A percentile compares a stretch with the other conserved stretches of the same genome.
Conservation (phyloP, 495 filamentous ascomycete species). For the Zalerion maritima region DNA sequence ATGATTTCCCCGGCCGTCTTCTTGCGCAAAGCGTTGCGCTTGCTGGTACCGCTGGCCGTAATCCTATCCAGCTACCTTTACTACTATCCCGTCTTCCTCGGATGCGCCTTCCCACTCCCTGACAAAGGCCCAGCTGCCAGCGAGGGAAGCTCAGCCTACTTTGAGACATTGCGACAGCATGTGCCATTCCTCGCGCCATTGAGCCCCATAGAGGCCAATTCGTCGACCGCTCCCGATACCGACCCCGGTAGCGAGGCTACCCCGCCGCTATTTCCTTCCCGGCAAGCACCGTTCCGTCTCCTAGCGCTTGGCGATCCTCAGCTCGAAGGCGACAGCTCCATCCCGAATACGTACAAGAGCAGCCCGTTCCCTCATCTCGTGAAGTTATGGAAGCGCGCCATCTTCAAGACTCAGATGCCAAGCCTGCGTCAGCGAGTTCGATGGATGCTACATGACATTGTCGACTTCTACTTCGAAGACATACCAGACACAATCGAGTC, state of each 20-base stretch:
- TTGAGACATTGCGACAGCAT: constrained; percentile 37
- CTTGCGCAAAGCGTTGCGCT: constrained; percentile 44
- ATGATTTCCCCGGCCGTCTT: constrained; percentile 43
- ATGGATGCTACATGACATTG: constrained; percentile 33
- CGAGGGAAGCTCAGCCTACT: constrained; percentile 17
- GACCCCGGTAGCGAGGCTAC: constrained; percentile 3
- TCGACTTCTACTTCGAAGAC: constrained; percentile 44
- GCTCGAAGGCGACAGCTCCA: constrained; percentile 80
- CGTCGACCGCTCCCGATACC: constrained; percentile 7
- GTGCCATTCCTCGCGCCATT: constrained; percentile 11
- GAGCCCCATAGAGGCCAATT: not conserved
- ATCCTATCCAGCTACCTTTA: constrained; percentile 65
- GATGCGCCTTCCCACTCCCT: constrained; percentile 67
- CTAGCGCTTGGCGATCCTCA: constrained; percentile 89
- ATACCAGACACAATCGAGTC: constrained; percentile 45
- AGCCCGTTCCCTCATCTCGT: constrained; percentile 43
- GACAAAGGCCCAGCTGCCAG: constrained; percentile 6
- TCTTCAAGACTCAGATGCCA: constrained; percentile 24
- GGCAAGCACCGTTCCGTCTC: constrained; percentile 63
- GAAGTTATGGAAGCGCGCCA: constrained; percentile 35
- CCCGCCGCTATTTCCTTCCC: constrained; percentile 18
- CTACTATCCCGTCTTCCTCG: constrained; percentile 68
- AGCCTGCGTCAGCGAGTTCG: constrained; percentile 31
- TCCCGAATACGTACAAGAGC: constrained; percentile 45
- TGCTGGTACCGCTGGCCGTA: constrained; percentile 57